Conservation (phyloP, 1,284 basidiomycete species). For the Wallemia hederae region DNA sequence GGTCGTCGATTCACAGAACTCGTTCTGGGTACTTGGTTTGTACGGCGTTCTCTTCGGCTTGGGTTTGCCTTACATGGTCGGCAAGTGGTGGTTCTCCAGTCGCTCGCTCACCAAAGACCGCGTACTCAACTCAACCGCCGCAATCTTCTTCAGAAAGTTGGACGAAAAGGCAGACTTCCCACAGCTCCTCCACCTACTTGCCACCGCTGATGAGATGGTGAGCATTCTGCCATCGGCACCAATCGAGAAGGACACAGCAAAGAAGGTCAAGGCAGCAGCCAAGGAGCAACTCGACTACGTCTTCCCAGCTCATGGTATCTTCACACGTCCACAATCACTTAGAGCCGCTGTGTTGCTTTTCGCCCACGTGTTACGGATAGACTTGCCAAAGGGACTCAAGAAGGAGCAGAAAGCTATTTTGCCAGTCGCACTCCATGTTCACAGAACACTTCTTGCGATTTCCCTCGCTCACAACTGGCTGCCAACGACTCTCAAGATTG, state of each 20-base stretch:
- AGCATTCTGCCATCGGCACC: slow-evolving; percentile 8
- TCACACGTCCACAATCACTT: slow-evolving; percentile 12
- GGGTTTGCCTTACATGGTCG: slow-evolving; percentile 58
- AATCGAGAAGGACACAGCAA: slow-evolving; percentile 10
- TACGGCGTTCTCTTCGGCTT: slow-evolving; percentile 73
- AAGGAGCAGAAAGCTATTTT: slow-evolving; percentile 23
- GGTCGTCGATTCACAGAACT: slow-evolving; percentile 79
- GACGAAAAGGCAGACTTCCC: slow-evolving; percentile 48
- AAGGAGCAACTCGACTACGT: slow-evolving; percentile 15
- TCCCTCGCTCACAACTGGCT: slow-evolving; percentile 72
- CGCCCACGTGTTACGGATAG: slow-evolving; percentile 28
- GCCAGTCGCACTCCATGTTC: slow-evolving; percentile 36
- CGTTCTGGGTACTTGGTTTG: slow-evolving; percentile 57
- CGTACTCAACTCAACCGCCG: slow-evolving; percentile 51
- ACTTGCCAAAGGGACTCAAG: slow-evolving; percentile 10
- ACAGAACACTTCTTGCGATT: slow-evolving; percentile 58
- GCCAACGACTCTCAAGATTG: slow-evolving; percentile 40
- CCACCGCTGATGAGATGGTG: slow-evolving; percentile 36
- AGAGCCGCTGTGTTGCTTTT: slow-evolving; percentile 48
- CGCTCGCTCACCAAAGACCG: slow-evolving; percentile 77
- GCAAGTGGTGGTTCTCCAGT: slow-evolving; percentile 93
- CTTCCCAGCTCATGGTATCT: slow-evolving; percentile 1
- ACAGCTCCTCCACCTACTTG: slow-evolving; percentile 44
- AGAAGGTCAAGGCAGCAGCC: slow-evolving; percentile 23
- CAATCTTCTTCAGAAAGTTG: slow-evolving; percentile 62